Conservation (phyloP, 164 flowering plant genomes). For the Cinnamomum chago region DNA sequence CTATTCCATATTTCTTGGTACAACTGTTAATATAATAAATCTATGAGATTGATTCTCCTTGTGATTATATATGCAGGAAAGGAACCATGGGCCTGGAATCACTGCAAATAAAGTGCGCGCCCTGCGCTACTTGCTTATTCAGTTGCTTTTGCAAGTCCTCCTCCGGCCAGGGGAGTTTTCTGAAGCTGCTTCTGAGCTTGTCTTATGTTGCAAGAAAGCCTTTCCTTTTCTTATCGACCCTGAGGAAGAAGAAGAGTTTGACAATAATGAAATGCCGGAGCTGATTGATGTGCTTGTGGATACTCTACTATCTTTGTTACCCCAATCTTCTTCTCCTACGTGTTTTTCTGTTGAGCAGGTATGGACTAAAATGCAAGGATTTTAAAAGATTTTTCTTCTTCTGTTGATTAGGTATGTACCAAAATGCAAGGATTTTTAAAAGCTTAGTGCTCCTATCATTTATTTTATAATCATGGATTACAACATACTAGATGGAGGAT, state of each 20-base stretch:
- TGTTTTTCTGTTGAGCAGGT: slow-evolving; percentile 94
- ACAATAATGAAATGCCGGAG: slow-evolving; percentile 43
- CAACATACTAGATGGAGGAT: background rate
- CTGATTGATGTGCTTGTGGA: slow-evolving; percentile 91
- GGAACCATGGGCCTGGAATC: slow-evolving; percentile 38
- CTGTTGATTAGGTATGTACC: slow-evolving; percentile 80
- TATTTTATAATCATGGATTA: background rate
- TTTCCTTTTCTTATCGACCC: slow-evolving; percentile 48
- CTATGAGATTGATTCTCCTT: background rate
- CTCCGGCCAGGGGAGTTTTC: slow-evolving; percentile 78
- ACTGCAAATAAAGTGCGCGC: slow-evolving; percentile 60
- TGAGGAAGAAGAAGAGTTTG: slow-evolving; percentile 58
- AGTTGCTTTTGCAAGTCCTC: slow-evolving; percentile 75
- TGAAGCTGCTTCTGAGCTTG: slow-evolving; percentile 78
- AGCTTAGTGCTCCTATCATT: background rate
- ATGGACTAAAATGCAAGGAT: slow-evolving; percentile 1
- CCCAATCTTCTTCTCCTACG: slow-evolving; percentile 81
- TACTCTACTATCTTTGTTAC: slow-evolving; percentile 79
- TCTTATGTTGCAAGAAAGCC: slow-evolving; percentile 76
- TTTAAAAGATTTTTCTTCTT: slow-evolving; percentile 16
- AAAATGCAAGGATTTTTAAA: background rate
- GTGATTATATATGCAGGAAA: slow-evolving; percentile 47
- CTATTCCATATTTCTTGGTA: background rate
- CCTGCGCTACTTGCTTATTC: slow-evolving; percentile 81
- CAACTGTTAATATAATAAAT: background rate